These are phyloP conservation scores for Boletus sp. DNA, from an alignment of 768 basidiomycete species.

Conservation along the genomic window DNA sequence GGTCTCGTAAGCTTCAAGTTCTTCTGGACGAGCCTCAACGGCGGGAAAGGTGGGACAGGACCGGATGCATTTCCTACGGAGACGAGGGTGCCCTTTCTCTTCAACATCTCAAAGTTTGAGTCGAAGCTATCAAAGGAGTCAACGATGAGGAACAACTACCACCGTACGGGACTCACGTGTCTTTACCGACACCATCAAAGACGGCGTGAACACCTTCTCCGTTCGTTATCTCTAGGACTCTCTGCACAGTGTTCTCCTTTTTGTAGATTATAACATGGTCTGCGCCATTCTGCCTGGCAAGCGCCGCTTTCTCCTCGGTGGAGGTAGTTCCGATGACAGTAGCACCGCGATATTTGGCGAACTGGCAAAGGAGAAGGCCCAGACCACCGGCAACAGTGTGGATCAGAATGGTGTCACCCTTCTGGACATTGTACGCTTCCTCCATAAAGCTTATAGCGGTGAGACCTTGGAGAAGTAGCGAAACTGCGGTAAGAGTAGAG, in stretches of 20 bases:
- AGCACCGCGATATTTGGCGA: conserved; percentile 71
- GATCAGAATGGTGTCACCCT: conserved; percentile 75
- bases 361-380: conserved; percentile 64
- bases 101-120: conserved; percentile 73
- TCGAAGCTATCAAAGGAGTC: conserved; percentile 52
- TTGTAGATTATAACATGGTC: conserved; percentile 85
- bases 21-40: conserved; percentile 72
- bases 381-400: conserved; percentile 93
- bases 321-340: conserved; percentile 94
- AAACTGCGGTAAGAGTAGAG: conserved; percentile 60
- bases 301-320: conserved; percentile 72
- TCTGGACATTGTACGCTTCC: conserved; percentile 82
- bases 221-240: conserved; percentile 70
- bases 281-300: conserved; percentile 78
- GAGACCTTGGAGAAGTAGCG: conserved; percentile 67
- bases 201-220: conserved; percentile 82
- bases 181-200: conserved; percentile 96
- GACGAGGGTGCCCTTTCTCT: conserved; percentile 86
- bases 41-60: conserved; percentile 68
- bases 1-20: conserved; percentile 78
- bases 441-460: conserved; percentile 76
- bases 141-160: not conserved
- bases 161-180: conserved; percentile 58
- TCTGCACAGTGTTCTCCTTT: conserved; percentile 67
- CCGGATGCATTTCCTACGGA: conserved; percentile 93